Percentiles rank a stretch among this genome's conserved stretches.
phyloP scores from a whole-genome alignment of 2,329 filamentous ascomycete genomes.

The Trichophaea hybrida region DNA sequence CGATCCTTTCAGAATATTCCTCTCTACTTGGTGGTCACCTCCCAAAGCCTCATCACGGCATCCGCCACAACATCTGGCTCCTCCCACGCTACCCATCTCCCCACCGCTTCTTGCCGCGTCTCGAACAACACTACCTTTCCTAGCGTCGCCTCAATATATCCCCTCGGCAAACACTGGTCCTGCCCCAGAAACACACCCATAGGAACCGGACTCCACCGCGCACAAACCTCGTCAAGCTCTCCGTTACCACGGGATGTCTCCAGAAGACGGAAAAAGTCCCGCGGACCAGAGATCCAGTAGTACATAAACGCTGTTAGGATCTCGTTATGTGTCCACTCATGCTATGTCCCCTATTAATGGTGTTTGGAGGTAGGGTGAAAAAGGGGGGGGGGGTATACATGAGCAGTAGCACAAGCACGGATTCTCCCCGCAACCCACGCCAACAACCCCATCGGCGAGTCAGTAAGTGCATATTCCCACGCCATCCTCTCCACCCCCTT shows the following conservation, averaged over 20 bases:
- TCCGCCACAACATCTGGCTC: neutral
- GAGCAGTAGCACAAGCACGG: neutral
- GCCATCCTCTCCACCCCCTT: constrained; percentile 28
- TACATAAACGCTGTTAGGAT: constrained; percentile 12
- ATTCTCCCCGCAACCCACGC: constrained; percentile 30
- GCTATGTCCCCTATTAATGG: constrained; percentile 21
- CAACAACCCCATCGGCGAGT: constrained; percentile 29
- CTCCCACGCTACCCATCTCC: neutral
- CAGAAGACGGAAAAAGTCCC: neutral
- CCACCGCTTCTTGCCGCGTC: neutral
- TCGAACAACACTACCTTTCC: neutral
- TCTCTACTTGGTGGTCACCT: neutral
- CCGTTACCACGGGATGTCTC: neutral
- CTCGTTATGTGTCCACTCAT: constrained; percentile 7
- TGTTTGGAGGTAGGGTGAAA: too few species aligned
- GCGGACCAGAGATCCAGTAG: constrained; percentile 11
- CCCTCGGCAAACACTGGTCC: neutral
- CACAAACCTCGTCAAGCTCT: neutral
- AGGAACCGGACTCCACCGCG: constrained; percentile 1
- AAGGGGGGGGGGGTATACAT: neutral
- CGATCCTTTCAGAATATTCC: neutral
- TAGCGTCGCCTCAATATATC: neutral
- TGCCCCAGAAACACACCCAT: constrained; percentile 4
- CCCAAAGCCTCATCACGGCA: neutral
- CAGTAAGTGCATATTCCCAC: constrained; percentile 27